These are phyloP conservation scores for Sarocladium brachiariae DNA, from an alignment of 2,329 filamentous ascomycete genomes.

Conservation along the genomic window DNA sequence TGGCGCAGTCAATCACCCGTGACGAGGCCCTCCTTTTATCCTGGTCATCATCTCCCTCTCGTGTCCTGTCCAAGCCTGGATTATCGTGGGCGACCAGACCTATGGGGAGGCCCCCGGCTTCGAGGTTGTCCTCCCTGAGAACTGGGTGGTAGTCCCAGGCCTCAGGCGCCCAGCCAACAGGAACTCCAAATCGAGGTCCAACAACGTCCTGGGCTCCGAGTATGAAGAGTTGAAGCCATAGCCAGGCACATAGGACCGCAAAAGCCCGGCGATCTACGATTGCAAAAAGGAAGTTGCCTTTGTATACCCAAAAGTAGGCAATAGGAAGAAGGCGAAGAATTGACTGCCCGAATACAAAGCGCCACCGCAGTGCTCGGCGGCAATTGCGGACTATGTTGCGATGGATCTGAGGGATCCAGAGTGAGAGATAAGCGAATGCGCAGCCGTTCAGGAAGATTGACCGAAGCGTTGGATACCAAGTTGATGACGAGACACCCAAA, in stretches of 20 bases:
- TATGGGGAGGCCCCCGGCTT: conserved; percentile 74
- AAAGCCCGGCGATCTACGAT: conserved; percentile 62
- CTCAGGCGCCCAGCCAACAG: conserved; percentile 58
- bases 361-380: conserved; percentile 83
- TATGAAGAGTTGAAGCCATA: conserved; percentile 78
- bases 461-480: conserved; percentile 52
- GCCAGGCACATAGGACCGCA: conserved; percentile 57
- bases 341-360: conserved; percentile 81
- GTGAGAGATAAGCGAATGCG: conserved; percentile 71
- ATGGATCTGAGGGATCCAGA: conserved; percentile 88
- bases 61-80: conserved; percentile 15
- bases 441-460: conserved; percentile 56
- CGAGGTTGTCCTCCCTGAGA: conserved; percentile 72
- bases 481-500: conserved; percentile 50
- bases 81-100: conserved; percentile 45
- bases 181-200: conserved; percentile 81
- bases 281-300: conserved; percentile 76
- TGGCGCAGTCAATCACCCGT: conserved; percentile 78
- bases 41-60: conserved; percentile 27
- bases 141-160: conserved; percentile 96
- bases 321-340: conserved; percentile 71
- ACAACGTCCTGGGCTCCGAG: conserved; percentile 78
- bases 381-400: conserved; percentile 89
- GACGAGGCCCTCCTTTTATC: conserved; percentile 25
- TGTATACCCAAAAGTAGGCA: conserved; percentile 74